phyloP scores from a whole-genome alignment of 164 flowering plant genomes.

The Piper longum region DNA sequence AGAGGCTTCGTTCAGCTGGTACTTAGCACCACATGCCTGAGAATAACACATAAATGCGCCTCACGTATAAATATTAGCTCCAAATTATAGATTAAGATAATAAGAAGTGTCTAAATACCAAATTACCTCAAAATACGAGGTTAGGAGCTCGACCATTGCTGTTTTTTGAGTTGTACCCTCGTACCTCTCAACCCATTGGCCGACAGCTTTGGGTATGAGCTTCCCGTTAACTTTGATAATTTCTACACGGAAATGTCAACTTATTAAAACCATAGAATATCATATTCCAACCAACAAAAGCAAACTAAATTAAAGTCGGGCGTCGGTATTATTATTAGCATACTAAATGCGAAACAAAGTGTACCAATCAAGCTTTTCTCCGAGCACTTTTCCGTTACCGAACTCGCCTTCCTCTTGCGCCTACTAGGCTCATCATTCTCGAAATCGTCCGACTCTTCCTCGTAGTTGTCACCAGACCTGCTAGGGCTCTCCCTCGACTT shows the following conservation, averaged over 20 bases:
- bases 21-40: slow-evolving; percentile 91
- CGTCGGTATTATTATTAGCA: neutral
- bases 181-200: slow-evolving; percentile 74
- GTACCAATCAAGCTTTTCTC: slow-evolving; percentile 43
- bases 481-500: slow-evolving; percentile 11
- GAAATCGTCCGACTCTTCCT: slow-evolving; percentile 39
- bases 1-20: slow-evolving; percentile 35
- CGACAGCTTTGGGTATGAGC: slow-evolving; percentile 52
- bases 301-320: neutral
- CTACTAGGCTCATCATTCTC: slow-evolving; percentile 31
- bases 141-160: slow-evolving; percentile 69
- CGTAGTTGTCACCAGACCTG: slow-evolving; percentile 21
- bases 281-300: neutral
- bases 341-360: neutral
- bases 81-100: no score
- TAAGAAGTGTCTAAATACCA: neutral
- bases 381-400: slow-evolving; percentile 6
- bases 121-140: slow-evolving; percentile 81
- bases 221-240: slow-evolving; percentile 65
- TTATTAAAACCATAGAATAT: no score
- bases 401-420: slow-evolving; percentile 26
- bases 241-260: slow-evolving; percentile 26
- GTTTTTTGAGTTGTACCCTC: slow-evolving; percentile 53
- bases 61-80: no score
- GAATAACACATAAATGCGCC: neutral